Base-by-base conservation (phyloP, 768 basidiomycete genomes). In the Suillus clintonianus region DNA sequence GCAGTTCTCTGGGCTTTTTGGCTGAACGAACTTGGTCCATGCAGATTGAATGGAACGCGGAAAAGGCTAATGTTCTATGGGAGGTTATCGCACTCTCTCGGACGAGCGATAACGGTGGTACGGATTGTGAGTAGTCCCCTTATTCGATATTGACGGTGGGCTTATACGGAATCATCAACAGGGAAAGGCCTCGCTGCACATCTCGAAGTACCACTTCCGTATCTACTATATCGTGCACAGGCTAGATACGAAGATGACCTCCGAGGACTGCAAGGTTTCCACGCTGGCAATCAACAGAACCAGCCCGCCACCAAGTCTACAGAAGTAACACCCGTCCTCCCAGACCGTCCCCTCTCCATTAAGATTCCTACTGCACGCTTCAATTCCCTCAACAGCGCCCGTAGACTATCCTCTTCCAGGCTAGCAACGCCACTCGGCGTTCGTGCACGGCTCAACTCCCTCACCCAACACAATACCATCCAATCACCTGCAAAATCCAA, bases 1-100 rank as follows among this genome's bases (percentile, higher is more conserved):
- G 10, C 19, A 36, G 42, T 60, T 41, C 41, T 19, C 58, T 30
- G 22, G 61, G 57, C 55, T 51, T n/a, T n/a, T 42, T 22, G 61
- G 36, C 48, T 48, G 36, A 66, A 62, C 64, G 50, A 68, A 62
- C 55, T 66, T 61, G 64, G 65, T 60, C 19, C 32, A 42, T 58
- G 41, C 70, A 94, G 92, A 89, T 95, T 74, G 89, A 91, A 79
- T 95, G 93, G 93, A 91, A 84, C 48, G 68, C 85, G 9, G 91
- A 94, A 63, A 95, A 94, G 74, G 93, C 94, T 51, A 89, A 89
- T 65, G 85, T 92, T 7, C 79, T 95, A 9, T 95, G 93, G 93
- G 91, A 92, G 74, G 90, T 91, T 50, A 93, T 95, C 65, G 89
- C 92, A 60, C 83, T 86, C 68, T 91, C 91, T 39, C 83, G 91